Evolutionary conservation across 1,284 basidiomycete genomes (phyloP), one percentile per base, ranked within the genome.

Genomic region (Moesziomyces sp.): DNA sequence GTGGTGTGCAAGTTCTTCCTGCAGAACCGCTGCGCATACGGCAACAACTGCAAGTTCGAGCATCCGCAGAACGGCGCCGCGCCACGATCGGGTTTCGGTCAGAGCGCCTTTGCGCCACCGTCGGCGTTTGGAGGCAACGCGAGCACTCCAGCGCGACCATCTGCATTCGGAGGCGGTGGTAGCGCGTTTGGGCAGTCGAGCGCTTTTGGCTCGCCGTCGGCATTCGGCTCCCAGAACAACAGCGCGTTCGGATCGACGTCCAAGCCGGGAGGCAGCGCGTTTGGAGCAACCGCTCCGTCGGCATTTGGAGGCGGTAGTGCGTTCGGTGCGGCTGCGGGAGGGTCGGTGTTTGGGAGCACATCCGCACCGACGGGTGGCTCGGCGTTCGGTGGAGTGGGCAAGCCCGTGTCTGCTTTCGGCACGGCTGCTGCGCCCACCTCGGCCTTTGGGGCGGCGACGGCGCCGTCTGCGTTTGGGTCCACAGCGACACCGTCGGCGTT

Each of bases 1-100:
- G 65, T 67, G 16, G 68, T 75, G n/a, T 75, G 73, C 68, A 75
- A 65, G 55, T 75, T 71, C 64, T 75, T 75, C 55, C 60, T 67
- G 4, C 73, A 75, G 52, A 63, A 67, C 51, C 18, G 73, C 46
- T 75, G 73, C 53, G 73, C 73, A 2, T 75, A 71, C 58, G 73
- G 73, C 43, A 68, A 75, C 68, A 75, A 75, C 40, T 75, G 73
- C 68, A 75, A 75, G 52, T 75, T 75, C 35, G 73, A 75, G 42
- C 72, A 74, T 45, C 67, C 67, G 5, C 67, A 70, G 44, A 52
- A 49, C 24, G 70, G 70, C n/a, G 56, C 56, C 18, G n/a, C 6
- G 42, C 46, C 30, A 5, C 40, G 54, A n/a, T n/a, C 61, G 7
- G 70, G 70, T 0, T 73, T 73, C 38, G 70, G 70, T 0, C 70